phyloP scores from a whole-genome alignment of 2,329 filamentous ascomycete species.

The Bipolaris victoriae region DNA sequence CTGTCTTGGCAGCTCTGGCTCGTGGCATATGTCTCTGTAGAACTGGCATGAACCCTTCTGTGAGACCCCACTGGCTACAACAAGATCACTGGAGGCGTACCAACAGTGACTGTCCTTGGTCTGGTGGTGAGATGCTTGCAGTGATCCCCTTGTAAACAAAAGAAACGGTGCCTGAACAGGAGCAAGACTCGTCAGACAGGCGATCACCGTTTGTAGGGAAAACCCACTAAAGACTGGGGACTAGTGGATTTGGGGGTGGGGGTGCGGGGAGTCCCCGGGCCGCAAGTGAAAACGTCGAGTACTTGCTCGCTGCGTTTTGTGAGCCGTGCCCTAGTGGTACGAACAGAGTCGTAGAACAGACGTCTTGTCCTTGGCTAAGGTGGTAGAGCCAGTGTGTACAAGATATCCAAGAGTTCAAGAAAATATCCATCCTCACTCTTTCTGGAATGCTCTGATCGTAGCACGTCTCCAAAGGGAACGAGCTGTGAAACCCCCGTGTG shows the following conservation, averaged over 20 bases:
- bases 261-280: neutral
- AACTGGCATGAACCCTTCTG: neutral
- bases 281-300: neutral
- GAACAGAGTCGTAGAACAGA: neutral
- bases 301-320: neutral
- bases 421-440: neutral
- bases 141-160: neutral
- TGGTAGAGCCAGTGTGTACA: neutral
- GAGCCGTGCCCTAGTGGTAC: neutral
- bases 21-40: neutral
- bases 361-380: neutral
- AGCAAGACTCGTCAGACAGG: neutral
- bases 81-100: neutral
- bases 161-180: neutral
- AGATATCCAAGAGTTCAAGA: neutral
- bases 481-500: neutral
- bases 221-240: neutral
- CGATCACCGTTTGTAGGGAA: neutral
- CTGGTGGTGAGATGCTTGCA: neutral
- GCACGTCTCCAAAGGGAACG: neutral
- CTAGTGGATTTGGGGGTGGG: neutral
- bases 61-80: constrained; percentile 1
- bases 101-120: neutral
- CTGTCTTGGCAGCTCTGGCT: neutral
- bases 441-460: neutral